Evolutionary conservation across 768 basidiomycete species (phyloP).

Genomic region (Cyathus striatus): DNA sequence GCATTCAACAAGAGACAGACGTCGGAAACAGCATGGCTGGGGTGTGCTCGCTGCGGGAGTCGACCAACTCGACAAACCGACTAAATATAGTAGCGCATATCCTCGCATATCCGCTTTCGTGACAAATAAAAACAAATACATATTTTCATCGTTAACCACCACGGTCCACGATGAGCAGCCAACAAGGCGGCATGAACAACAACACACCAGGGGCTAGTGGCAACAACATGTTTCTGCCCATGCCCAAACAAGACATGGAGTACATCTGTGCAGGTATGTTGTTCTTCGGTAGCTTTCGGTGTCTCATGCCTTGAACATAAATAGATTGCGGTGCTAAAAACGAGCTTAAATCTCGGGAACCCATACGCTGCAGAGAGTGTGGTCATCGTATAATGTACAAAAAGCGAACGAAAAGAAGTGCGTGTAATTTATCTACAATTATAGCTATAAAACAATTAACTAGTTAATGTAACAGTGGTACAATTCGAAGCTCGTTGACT

Average conservation of each 20-base stretch:
- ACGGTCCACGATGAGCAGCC: conserved; percentile 39
- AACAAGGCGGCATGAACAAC: conserved; percentile 16
- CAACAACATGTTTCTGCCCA: conserved; percentile 24
- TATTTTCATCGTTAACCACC: conserved; percentile 5
- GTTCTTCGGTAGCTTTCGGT: conserved; percentile 4
- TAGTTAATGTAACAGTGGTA: conserved; percentile 47
- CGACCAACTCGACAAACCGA: too few species aligned
- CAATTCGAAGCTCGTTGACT: conserved; percentile 78
- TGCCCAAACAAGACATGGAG: conserved; percentile 66
- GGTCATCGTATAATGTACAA: conserved; percentile 99
- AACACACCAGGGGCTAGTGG: conserved; percentile 10
- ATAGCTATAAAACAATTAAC: neutral
- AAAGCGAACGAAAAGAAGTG: conserved; percentile 90
- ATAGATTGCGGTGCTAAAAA: conserved; percentile 91
- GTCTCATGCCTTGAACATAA: conserved; percentile 1
- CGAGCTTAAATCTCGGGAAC: conserved; percentile 85
- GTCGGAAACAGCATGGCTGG: too few species aligned
- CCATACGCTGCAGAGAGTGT: conserved; percentile 93
- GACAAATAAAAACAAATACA: neutral
- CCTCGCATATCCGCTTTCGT: neutral
- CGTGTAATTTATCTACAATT: conserved; percentile 22
- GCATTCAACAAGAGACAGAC: too few species aligned
- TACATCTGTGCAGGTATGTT: conserved; percentile 79
- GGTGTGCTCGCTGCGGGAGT: too few species aligned
- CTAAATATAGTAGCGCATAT: too few species aligned